These are phyloP conservation scores for Cucumis sativus DNA, from an alignment of 306 rosid genomes.

Conservation along the genomic window DNA sequence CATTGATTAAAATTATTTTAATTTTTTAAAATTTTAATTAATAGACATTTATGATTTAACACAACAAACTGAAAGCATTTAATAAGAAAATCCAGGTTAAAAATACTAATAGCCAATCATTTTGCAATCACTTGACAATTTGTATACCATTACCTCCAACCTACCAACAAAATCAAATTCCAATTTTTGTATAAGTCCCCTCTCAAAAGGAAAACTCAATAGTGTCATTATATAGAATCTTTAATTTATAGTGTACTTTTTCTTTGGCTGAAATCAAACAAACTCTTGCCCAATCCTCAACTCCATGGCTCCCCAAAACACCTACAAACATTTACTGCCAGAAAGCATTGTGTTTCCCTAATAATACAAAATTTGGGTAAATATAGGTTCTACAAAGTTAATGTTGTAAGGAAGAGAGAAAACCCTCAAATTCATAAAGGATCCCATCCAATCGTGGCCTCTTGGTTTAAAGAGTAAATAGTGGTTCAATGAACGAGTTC, in stretches of 20 bases:
- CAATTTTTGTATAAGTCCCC: not conserved
- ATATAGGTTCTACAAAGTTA: not conserved
- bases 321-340: not conserved
- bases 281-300: not conserved
- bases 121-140: not conserved
- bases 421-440: not conserved
- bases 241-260: not conserved
- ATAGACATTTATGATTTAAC: not conserved
- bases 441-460: not conserved
- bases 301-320: not conserved
- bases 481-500: not conserved
- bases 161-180: not conserved
- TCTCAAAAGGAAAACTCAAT: not conserved
- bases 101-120: not conserved
- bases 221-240: not conserved
- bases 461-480: not conserved
- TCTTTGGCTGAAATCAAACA: not conserved
- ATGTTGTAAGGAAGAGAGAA: not conserved
- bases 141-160: not conserved
- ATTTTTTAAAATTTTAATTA: too few relatives aligned
- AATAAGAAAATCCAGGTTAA: too few relatives aligned
- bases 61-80: too few relatives aligned
- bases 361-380: not conserved
- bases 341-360: not conserved
- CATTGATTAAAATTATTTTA: too few relatives aligned